phyloP scores from a whole-genome alignment of 2,329 filamentous ascomycete species.

The Stagonosporopsis vannaccii region DNA sequence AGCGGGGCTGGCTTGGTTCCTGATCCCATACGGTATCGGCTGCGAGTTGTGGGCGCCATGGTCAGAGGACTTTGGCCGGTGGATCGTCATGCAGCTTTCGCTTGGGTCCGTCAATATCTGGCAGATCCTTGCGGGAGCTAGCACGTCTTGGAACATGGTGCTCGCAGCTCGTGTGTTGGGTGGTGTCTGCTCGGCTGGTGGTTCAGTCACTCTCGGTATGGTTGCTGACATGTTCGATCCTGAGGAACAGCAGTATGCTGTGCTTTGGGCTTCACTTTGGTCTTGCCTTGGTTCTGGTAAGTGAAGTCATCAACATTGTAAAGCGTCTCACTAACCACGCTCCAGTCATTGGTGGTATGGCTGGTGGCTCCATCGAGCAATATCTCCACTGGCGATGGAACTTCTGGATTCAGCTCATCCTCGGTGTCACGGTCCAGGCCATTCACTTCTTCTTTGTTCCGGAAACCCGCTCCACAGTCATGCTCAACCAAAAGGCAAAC shows the following conservation, averaged over 20 bases:
- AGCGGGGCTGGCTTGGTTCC: conserved; percentile 75
- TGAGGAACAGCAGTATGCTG: conserved; percentile 72
- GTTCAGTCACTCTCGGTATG: conserved; percentile 69
- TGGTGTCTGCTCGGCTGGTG: conserved; percentile 62
- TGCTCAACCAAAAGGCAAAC: conserved; percentile 80
- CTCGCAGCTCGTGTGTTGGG: conserved; percentile 63
- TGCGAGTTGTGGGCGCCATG: conserved; percentile 84
- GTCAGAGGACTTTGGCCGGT: conserved; percentile 82
- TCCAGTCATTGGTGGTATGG: conserved; percentile 79
- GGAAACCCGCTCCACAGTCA: conserved; percentile 76
- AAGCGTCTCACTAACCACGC: conserved; percentile 54
- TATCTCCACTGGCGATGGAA: conserved; percentile 75
- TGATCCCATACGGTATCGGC: conserved; percentile 81
- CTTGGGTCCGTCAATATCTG: conserved; percentile 77
- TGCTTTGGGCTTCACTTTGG: conserved; percentile 64
- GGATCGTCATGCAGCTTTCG: conserved; percentile 74
- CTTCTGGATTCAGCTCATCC: conserved; percentile 85
- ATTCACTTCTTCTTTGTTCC: conserved; percentile 74
- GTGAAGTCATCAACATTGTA: conserved; percentile 47
- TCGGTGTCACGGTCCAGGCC: conserved; percentile 72
- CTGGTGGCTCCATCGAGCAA: conserved; percentile 75
- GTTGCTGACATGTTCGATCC: conserved; percentile 68
- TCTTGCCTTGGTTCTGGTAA: conserved; percentile 70
- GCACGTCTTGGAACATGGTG: conserved; percentile 67
- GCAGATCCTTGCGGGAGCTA: conserved; percentile 66